These are phyloP conservation scores for Fusarium torulosum DNA, from an alignment of 2,329 filamentous ascomycete genomes.

Conservation along the genomic window DNA sequence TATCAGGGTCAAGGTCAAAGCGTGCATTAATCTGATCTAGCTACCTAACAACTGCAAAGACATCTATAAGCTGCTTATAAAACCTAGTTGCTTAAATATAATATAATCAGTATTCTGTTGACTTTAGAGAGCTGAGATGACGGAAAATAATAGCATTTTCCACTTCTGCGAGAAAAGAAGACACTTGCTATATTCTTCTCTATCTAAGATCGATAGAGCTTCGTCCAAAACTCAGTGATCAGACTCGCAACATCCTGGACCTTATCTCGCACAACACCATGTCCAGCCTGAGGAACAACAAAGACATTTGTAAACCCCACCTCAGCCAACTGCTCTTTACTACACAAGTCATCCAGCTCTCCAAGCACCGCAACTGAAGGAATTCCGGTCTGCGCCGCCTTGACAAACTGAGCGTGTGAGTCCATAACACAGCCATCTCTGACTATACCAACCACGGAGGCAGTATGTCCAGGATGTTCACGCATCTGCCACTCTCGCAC, in stretches of 20 bases:
- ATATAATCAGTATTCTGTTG: too few species aligned
- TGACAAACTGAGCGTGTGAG: conserved; percentile 40
- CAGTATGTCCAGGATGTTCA: conserved; percentile 60
- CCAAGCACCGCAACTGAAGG: conserved; percentile 42
- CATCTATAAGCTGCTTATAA: too few species aligned
- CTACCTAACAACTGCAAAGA: too few species aligned
- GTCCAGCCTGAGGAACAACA: conserved; percentile 40
- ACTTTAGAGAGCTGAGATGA: too few species aligned
- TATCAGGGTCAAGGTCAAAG: too few species aligned
- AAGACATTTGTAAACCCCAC: conserved; percentile 41
- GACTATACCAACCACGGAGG: conserved; percentile 60
- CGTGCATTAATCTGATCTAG: too few species aligned
- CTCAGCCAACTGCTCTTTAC: conserved; percentile 18
- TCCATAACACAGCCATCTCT: conserved; percentile 61
- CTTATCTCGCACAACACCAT: conserved; percentile 46
- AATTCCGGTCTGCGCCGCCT: conserved; percentile 26
- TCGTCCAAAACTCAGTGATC: conserved; percentile 39
- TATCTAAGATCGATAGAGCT: not conserved
- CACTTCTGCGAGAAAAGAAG: too few species aligned
- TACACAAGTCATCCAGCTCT: conserved; percentile 43
- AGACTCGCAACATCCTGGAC: conserved; percentile 35
- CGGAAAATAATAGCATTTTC: too few species aligned
- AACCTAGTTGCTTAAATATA: too few species aligned
- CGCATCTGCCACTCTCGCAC: conserved; percentile 62
- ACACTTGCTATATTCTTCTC: too few species aligned